These are phyloP conservation scores for Lecanosticta acicola DNA, from an alignment of 2,329 filamentous ascomycete genomes.

Conservation along the genomic window DNA sequence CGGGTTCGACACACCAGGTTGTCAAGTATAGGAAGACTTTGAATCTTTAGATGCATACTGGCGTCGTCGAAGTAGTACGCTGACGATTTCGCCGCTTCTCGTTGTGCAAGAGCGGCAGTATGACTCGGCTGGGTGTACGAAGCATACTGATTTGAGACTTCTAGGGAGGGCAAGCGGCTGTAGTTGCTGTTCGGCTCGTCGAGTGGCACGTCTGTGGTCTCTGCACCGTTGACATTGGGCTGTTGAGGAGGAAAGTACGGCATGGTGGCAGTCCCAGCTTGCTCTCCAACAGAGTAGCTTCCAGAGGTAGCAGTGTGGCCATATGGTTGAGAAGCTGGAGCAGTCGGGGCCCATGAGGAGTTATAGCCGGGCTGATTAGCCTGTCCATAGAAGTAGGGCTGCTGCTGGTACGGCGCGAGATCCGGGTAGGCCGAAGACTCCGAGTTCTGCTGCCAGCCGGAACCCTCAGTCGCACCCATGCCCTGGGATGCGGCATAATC, in stretches of 20 bases:
- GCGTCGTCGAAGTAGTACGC: slow-evolving; percentile 36
- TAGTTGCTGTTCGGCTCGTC: slow-evolving; percentile 11
- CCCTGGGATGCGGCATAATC: too few relatives aligned
- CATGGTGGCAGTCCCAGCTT: slow-evolving; percentile 13
- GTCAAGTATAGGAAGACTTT: slow-evolving; percentile 57
- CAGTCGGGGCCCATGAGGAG: slow-evolving; percentile 21
- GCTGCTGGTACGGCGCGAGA: slow-evolving; percentile 24
- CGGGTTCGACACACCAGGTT: slow-evolving; percentile 53
- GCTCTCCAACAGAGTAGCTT: slow-evolving; percentile 11
- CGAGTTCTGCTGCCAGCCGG: slow-evolving; percentile 1
- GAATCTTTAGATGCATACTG: slow-evolving; percentile 48
- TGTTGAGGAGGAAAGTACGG: slow-evolving; percentile 18
- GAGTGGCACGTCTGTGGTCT: slow-evolving; percentile 6
- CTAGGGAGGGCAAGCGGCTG: slow-evolving; percentile 3
- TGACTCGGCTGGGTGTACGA: slow-evolving; percentile 6
- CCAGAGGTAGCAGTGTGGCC: slow-evolving; percentile 8
- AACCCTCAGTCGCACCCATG: too few relatives aligned
- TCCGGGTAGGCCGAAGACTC: slow-evolving; percentile 22
- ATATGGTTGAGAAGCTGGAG: slow-evolving; percentile 6
- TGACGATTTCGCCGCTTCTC: slow-evolving; percentile 15
- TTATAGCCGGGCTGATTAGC: slow-evolving; percentile 18
- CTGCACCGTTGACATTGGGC: slow-evolving; percentile 3
- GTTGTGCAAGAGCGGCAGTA: slow-evolving; percentile 8
- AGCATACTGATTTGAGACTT: slow-evolving; percentile 14
- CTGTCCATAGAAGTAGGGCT: slow-evolving; percentile 29